phyloP scores from a whole-genome alignment of 2,329 filamentous ascomycete genomes.

The Neonectria faginata region DNA sequence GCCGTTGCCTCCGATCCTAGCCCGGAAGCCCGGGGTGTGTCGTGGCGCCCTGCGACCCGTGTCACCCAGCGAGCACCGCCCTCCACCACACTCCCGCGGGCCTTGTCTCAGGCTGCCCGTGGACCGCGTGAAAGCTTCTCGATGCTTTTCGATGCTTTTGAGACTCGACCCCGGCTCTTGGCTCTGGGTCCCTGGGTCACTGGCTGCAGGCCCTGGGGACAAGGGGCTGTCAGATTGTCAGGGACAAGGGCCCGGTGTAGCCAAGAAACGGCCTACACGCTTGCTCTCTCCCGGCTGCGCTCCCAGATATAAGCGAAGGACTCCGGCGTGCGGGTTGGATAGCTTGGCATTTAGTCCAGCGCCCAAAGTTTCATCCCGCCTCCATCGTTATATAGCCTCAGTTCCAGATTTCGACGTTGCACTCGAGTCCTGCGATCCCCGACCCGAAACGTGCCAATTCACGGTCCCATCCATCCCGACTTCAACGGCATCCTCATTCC shows the following conservation, averaged over 20 bases:
- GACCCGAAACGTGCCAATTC: slow-evolving; percentile 45
- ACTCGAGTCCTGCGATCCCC: slow-evolving; percentile 33
- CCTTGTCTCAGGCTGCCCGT: slow-evolving; percentile 38
- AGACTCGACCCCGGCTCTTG: slow-evolving; percentile 16
- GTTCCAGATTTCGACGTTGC: slow-evolving; percentile 39
- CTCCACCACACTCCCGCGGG: slow-evolving; percentile 35
- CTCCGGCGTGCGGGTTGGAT: slow-evolving; percentile 35
- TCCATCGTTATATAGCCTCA: slow-evolving; percentile 45
- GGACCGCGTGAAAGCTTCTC: slow-evolving; percentile 36
- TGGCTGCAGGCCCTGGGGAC: slow-evolving; percentile 26
- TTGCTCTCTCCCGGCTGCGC: slow-evolving; percentile 29
- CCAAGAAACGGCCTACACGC: slow-evolving; percentile 35
- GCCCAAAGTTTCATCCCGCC: slow-evolving; percentile 43
- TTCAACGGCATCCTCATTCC: slow-evolving; percentile 39
- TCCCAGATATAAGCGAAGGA: slow-evolving; percentile 39
- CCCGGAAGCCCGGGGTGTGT: slow-evolving; percentile 27
- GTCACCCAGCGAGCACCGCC: slow-evolving; percentile 28
- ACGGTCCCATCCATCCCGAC: slow-evolving; percentile 36
- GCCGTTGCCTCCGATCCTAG: slow-evolving; percentile 15
- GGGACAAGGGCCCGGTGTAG: slow-evolving; percentile 37
- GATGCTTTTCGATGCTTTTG: slow-evolving; percentile 43
- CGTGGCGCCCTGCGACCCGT: slow-evolving; percentile 33
- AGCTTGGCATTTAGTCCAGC: slow-evolving; percentile 40
- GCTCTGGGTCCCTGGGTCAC: neutral
- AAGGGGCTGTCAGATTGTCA: slow-evolving; percentile 33